Evolutionary conservation across 1,284 basidiomycete genomes (phyloP).

Genomic region (Peniophora sp.): DNA sequence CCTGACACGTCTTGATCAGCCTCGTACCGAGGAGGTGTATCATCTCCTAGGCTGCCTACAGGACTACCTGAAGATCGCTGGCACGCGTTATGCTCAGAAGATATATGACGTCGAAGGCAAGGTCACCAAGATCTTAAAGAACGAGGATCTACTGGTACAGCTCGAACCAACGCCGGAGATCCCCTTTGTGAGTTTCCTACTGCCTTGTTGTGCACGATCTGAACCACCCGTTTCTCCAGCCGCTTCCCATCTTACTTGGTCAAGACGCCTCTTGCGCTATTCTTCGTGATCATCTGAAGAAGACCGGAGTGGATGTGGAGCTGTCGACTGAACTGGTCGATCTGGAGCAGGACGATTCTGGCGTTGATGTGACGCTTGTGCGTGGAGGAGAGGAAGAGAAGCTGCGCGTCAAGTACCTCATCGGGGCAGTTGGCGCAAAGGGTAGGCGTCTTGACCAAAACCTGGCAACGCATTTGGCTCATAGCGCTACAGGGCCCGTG

Average conservation of each 20-base stretch:
- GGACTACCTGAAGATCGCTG: conserved; percentile 11
- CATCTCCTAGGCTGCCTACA: conserved; percentile 16
- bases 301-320: conserved; percentile 19
- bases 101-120: conserved; percentile 10
- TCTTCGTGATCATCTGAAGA: conserved; percentile 20
- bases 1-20: conserved; percentile 11
- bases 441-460: conserved; percentile 14
- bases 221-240: conserved; percentile 2
- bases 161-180: conserved; percentile 9
- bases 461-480: background rate
- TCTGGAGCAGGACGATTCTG: background rate
- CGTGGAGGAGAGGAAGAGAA: background rate
- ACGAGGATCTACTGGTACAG: conserved; percentile 1
- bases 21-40: conserved; percentile 21
- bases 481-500: background rate
- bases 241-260: conserved; percentile 12
- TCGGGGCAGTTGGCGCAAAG: conserved; percentile 29
- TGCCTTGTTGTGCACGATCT: conserved; percentile 1
- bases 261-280: conserved; percentile 20
- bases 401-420: conserved; percentile 13
- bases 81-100: background rate
- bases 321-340: conserved; percentile 17
- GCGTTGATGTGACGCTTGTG: background rate
- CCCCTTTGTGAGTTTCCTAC: conserved; percentile 15
- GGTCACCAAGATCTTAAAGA: background rate